Percentiles rank a stretch among this genome's conserved stretches.
phyloP scores from a whole-genome alignment of 192 early-diverging fungal species.

The Dissophora globulifera region DNA sequence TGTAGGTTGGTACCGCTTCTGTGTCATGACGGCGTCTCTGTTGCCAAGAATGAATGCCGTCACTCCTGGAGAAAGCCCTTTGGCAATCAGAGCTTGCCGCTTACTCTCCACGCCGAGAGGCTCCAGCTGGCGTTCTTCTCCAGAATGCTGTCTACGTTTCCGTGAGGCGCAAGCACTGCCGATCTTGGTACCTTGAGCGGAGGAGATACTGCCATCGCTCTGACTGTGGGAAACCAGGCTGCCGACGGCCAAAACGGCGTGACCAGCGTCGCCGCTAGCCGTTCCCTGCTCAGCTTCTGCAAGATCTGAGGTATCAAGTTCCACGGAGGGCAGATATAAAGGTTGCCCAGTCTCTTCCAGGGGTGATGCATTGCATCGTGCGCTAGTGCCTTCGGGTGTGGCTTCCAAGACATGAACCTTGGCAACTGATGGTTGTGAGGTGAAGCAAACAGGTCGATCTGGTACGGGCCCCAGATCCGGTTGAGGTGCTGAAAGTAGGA shows the following conservation, averaged over 20 bases:
- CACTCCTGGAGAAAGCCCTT: not conserved
- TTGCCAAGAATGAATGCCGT: conserved; percentile 4
- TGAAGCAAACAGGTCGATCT: conserved; percentile 48
- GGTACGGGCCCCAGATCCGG: conserved; percentile 12
- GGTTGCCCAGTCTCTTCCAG: conserved; percentile 23
- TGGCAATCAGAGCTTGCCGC: not conserved
- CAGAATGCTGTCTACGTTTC: conserved; percentile 1
- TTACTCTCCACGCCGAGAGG: conserved; percentile 22
- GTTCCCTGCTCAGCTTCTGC: conserved; percentile 5
- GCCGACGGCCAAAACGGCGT: conserved; percentile 34
- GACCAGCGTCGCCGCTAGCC: conserved; percentile 19
- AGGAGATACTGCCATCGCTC: conserved; percentile 5
- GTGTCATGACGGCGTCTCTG: not conserved
- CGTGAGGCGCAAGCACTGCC: conserved; percentile 2
- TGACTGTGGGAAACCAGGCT: conserved; percentile 28
- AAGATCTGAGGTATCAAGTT: conserved; percentile 26
- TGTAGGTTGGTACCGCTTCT: not conserved
- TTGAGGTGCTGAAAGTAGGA: conserved; percentile 10
- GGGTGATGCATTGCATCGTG: conserved; percentile 17
- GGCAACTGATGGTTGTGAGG: conserved; percentile 2
- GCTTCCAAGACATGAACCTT: conserved; percentile 41
- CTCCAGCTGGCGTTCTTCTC: conserved; percentile 19
- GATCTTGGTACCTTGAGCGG: conserved; percentile 9
- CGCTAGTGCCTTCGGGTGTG: conserved; percentile 5
- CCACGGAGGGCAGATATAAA: conserved; percentile 44